Conservation (phyloP, 345 rosid genomes). For the Eucalyptus camaldulensis region DNA sequence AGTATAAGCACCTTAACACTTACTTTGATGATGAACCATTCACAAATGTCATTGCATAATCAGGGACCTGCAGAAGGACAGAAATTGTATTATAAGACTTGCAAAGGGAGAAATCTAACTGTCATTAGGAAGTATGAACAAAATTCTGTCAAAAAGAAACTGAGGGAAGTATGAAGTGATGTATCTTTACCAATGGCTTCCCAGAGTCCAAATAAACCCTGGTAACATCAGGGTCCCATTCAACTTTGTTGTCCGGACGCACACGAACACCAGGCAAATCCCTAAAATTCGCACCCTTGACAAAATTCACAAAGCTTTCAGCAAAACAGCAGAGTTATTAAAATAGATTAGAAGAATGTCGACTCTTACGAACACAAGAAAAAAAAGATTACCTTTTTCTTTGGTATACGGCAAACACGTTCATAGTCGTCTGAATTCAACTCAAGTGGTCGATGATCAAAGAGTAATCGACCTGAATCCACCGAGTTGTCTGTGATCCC, state of each 20-base stretch:
- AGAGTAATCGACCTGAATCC: neutral
- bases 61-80: constrained; percentile 22
- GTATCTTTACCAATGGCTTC: constrained; percentile 33
- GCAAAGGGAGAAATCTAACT: neutral
- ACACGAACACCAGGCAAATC: constrained; percentile 51
- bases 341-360: neutral
- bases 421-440: constrained; percentile 33
- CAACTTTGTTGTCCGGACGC: constrained; percentile 22
- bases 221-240: constrained; percentile 23
- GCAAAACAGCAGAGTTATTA: neutral
- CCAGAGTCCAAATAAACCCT: constrained; percentile 20
- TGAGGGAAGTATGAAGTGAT: neutral
- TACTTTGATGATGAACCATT: constrained; percentile 30
- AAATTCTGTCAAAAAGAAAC: neutral
- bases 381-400: constrained; percentile 16
- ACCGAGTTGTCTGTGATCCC: neutral
- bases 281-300: constrained; percentile 52
- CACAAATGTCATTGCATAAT: constrained; percentile 29
- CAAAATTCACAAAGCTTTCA: neutral
- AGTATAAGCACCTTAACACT: neutral
- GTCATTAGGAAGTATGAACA: neutral
- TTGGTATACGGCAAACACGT: constrained; percentile 39
- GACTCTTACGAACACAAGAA: neutral
- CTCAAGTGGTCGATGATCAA: constrained; percentile 35
- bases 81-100: neutral